phyloP scores from a whole-genome alignment of 495 filamentous ascomycete species.

The Aspergillus sclerotioniger region DNA sequence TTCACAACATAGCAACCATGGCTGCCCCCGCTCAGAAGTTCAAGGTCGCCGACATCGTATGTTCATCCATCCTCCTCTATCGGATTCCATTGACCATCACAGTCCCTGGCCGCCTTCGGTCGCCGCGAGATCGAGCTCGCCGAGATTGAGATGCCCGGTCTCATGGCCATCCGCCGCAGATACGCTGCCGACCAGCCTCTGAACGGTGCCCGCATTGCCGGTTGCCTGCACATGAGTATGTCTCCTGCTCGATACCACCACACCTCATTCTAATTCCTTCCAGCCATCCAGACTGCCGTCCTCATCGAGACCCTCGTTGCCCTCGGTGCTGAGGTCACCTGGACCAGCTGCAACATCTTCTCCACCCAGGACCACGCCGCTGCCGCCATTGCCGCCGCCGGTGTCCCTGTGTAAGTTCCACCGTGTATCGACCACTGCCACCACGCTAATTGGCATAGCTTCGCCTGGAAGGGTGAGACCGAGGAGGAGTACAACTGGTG shows the following conservation, averaged over 20 bases:
- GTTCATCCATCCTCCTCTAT: conserved; percentile 26
- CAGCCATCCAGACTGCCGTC: conserved; percentile 97
- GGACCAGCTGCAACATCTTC: conserved; percentile 98
- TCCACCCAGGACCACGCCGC: conserved; percentile 98
- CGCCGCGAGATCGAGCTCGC: conserved; percentile 98
- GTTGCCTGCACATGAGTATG: conserved; percentile 97
- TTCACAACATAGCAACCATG: conserved; percentile 33
- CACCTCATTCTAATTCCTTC: conserved; percentile 22
- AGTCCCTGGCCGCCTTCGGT: conserved; percentile 93
- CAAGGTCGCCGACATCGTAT: conserved; percentile 96
- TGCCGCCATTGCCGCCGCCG: conserved; percentile 90
- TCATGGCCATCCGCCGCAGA: conserved; percentile 91
- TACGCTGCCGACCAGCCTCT: conserved; percentile 93
- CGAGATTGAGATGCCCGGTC: conserved; percentile 97
- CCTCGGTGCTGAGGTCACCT: conserved; percentile 97
- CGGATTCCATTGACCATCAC: conserved; percentile 21
- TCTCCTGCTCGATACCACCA: conserved; percentile 11
- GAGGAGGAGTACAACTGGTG: conserved; percentile 99
- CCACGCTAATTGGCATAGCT: conserved; percentile 44
- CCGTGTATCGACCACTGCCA: not conserved
- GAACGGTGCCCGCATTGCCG: conserved; percentile 86
- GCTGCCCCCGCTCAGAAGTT: conserved; percentile 83
- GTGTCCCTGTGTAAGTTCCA: conserved; percentile 74
- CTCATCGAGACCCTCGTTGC: conserved; percentile 94
- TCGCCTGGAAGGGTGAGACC: conserved; percentile 99